These are phyloP conservation scores for Coemansia sp. DNA, from an alignment of 371 early-diverging fungal genomes.

Conservation along the genomic window DNA sequence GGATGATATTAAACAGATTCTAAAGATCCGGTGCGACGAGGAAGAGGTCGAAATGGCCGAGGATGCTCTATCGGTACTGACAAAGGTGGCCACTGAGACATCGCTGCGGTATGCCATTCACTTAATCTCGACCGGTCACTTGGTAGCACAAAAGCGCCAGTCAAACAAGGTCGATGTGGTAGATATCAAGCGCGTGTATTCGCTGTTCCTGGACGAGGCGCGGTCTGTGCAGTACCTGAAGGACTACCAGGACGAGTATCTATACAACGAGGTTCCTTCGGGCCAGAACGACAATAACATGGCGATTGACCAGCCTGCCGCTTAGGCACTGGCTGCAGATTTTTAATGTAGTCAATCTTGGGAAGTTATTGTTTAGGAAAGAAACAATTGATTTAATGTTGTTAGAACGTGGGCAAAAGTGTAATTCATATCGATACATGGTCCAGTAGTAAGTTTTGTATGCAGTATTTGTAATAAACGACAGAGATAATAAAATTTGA, in stretches of 20 bases:
- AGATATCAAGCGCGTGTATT: conserved; percentile 90
- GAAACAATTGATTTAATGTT: neutral
- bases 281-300: conserved; percentile 23
- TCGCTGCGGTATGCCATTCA: conserved; percentile 97
- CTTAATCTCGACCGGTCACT: conserved; percentile 87
- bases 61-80: conserved; percentile 85
- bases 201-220: conserved; percentile 93
- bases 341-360: too few species aligned
- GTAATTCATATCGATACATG: too few species aligned
- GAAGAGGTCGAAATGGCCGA: conserved; percentile 96
- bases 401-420: too few species aligned
- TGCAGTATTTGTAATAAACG: too few species aligned
- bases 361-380: neutral
- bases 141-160: conserved; percentile 89
- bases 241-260: conserved; percentile 90
- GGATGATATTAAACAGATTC: conserved; percentile 86
- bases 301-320: conserved; percentile 28
- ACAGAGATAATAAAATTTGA: neutral
- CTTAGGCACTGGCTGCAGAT: neutral
- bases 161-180: conserved; percentile 82
- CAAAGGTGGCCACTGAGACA: conserved; percentile 87
- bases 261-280: conserved; percentile 68
- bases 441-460: too few species aligned
- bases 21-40: conserved; percentile 88
- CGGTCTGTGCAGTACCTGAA: conserved; percentile 89